Percentiles rank a stretch among this genome's conserved stretches.
phyloP scores from a whole-genome alignment of 2,329 filamentous ascomycete genomes.

The Aspergillus flavus region DNA sequence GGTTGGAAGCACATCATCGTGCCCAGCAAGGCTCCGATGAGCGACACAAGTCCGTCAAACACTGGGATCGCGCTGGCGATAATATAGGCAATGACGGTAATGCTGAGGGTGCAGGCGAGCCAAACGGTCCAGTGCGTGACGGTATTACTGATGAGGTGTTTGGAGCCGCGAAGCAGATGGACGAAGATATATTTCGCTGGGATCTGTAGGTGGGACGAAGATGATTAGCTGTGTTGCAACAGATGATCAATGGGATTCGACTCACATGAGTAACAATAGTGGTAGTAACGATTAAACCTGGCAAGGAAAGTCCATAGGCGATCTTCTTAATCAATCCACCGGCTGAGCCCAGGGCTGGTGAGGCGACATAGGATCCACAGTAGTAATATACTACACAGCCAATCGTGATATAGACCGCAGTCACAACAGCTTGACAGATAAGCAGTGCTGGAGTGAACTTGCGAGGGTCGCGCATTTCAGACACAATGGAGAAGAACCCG shows the following conservation, averaged over 20 bases:
- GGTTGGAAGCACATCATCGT: constrained; percentile 22
- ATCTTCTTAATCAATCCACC: constrained; percentile 45
- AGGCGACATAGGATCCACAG: constrained; percentile 48
- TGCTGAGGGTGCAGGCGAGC: constrained; percentile 25
- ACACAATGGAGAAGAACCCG: constrained; percentile 36
- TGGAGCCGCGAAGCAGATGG: constrained; percentile 25
- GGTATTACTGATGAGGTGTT: constrained; percentile 25
- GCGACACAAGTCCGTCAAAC: constrained; percentile 26
- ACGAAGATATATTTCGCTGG: constrained; percentile 24
- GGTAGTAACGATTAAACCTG: constrained; percentile 28
- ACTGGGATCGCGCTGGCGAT: constrained; percentile 34
- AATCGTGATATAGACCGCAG: constrained; percentile 34
- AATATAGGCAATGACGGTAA: constrained; percentile 26
- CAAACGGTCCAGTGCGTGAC: constrained; percentile 27
- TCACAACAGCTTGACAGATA: constrained; percentile 35
- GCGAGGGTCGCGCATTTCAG: constrained; percentile 38
- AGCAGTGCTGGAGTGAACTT: constrained; percentile 34
- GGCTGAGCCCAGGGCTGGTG: constrained; percentile 49
- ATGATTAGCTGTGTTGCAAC: not conserved
- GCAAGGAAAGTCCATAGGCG: constrained; percentile 42
- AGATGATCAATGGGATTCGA: not conserved
- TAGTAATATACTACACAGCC: constrained; percentile 47
- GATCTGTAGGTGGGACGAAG: not conserved
- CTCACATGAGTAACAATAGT: constrained; percentile 20
- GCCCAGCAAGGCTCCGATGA: constrained; percentile 30